Evolutionary conservation across 371 early-diverging fungal genomes (phyloP), one percentile per base, ranked within the genome.

Genomic region (Actinomortierella ambigua): DNA sequence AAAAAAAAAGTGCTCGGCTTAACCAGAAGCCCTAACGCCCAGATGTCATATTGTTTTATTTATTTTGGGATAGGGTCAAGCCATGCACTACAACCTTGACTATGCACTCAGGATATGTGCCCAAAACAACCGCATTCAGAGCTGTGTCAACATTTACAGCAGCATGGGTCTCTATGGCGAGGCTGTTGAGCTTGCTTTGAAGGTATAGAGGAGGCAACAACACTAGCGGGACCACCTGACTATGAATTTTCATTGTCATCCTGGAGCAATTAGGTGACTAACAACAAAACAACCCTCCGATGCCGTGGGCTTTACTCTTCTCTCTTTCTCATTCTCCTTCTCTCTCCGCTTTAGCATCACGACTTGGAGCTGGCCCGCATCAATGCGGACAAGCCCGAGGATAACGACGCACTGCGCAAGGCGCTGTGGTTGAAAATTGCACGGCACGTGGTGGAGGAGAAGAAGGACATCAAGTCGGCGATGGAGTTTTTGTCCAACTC

Each of bases 401-500:
- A 92, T 44, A 89, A 92, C 50, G 88, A 89, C 34, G 83, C 81
- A 47, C 75, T 94, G 39, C 88, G 95, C 46, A 93, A 94, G 76
- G 83, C 85, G 60, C 79, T 98, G 14, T 98, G 98, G 97, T 79
- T 97, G 28, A 88, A 81, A 67, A 96, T 98, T 57, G 98, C 95
- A 1, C 88, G 88, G 34, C 88, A 97, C 65, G 93, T 95, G 1
- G 90, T 96, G 24, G 88, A 91, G 53, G 86, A 88, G 23, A 83
- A 84, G 61, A 85, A 89, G 59, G 92, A 95, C 56, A 92, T 95
- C 42, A 90, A 92, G 66, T 83, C 84, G 3, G 97, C 94, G 4
- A 92, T 97, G 84, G 84, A 87, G 22, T 88, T 94, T 63, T 71
- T 95, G 39, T 86, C 88, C 59, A 79, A 89, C 48, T 88, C 90